Evolutionary conservation across 1,284 basidiomycete species (phyloP).

Genomic region (Trametes hirsuta): DNA sequence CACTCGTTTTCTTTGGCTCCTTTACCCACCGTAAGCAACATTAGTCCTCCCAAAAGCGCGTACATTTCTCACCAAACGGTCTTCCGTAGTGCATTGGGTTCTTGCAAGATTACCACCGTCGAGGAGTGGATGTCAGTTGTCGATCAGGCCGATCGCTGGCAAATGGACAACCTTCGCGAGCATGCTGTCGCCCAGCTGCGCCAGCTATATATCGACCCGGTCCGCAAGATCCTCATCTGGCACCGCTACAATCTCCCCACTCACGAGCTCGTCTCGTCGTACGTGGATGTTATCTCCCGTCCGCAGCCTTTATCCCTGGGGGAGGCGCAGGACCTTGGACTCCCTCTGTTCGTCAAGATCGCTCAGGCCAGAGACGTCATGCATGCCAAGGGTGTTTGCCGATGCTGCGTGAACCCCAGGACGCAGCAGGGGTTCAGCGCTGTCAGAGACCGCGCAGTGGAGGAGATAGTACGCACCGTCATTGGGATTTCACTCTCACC

Average conservation of each 20-base stretch:
- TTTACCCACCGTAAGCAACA: conserved; percentile 24
- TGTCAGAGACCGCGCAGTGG: conserved; percentile 3
- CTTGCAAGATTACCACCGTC: conserved; percentile 16
- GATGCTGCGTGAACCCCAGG: background rate
- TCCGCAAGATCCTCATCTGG: conserved; percentile 23
- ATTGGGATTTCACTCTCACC: background rate
- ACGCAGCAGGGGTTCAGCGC: conserved; percentile 1
- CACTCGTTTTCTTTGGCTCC: conserved; percentile 18
- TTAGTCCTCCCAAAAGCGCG: background rate
- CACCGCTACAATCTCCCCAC: conserved; percentile 16
- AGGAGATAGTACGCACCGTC: conserved; percentile 4
- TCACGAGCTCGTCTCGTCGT: conserved; percentile 17
- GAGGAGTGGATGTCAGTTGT: conserved; percentile 27
- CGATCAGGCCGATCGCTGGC: conserved; percentile 26
- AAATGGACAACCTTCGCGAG: conserved; percentile 22
- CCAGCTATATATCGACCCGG: conserved; percentile 15
- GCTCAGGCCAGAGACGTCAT: conserved; percentile 14
- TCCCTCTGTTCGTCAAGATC: conserved; percentile 15
- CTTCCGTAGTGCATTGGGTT: conserved; percentile 10
- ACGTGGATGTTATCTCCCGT: conserved; percentile 19
- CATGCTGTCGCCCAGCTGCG: conserved; percentile 12
- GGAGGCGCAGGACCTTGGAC: conserved; percentile 16
- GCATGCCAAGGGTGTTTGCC: conserved; percentile 10
- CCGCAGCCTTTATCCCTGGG: conserved; percentile 11
- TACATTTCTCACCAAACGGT: background rate